Percentiles rank a stretch among this genome's conserved stretches.
Evolutionary conservation across 148 eudicot genomes (phyloP).

Genomic region (Cornus controversa): DNA sequence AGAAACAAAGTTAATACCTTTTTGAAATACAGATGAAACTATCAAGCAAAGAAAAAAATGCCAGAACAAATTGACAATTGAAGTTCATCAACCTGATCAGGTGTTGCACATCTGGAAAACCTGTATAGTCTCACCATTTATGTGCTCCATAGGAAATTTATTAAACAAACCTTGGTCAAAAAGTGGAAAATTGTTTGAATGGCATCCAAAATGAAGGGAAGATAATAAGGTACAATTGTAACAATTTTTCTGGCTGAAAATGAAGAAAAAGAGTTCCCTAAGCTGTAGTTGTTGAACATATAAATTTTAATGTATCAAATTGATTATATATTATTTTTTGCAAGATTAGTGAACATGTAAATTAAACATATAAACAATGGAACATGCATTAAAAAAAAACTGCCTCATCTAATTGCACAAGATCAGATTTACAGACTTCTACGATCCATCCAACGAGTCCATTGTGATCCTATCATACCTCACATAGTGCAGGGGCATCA

Average conservation of each 20-base stretch:
- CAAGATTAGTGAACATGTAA: no score
- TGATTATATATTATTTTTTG: no score
- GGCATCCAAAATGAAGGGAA: no score
- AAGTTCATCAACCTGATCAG: constrained; percentile 2
- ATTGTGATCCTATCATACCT: constrained; percentile 42
- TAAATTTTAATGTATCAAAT: background rate
- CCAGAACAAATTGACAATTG: background rate
- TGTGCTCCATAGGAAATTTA: background rate
- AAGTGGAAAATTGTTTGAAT: no score
- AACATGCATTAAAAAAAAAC: no score
- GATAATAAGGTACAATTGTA: no score
- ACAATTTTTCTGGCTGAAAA: no score
- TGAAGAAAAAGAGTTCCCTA: background rate
- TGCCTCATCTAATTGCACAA: no score
- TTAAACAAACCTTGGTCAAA: no score
- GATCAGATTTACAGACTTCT: background rate
- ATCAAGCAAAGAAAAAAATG: background rate
- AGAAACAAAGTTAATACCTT: background rate
- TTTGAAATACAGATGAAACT: background rate
- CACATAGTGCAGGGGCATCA: constrained; percentile 97
- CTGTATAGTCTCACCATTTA: background rate
- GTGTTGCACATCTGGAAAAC: background rate
- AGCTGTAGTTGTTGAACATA: background rate
- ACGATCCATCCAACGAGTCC: background rate
- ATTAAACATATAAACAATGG: no score